Evolutionary conservation across 352 stramenopile species (phyloP).

Genomic region (Globisporangium apiculatum): DNA sequence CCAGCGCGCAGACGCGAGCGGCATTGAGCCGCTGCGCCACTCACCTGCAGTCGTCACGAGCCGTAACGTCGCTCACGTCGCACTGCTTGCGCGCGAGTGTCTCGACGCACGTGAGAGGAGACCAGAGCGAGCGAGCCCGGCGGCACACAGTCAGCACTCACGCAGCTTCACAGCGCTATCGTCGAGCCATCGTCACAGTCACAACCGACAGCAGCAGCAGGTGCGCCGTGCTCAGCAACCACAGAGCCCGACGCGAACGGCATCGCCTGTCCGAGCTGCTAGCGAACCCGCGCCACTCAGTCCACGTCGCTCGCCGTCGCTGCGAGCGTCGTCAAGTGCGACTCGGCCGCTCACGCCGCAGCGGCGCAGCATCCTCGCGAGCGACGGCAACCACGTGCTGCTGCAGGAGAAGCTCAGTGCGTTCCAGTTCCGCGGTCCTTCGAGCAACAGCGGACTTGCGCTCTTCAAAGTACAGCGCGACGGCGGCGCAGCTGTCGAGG

Average conservation of each 20-base stretch:
- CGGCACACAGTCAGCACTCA: not conserved
- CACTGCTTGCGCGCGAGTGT: conserved; percentile 1
- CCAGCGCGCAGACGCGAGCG: conserved; percentile 3
- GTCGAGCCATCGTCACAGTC: not conserved
- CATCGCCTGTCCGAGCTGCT: too few species aligned
- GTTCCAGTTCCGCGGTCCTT: conserved; percentile 11
- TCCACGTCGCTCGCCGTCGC: not conserved
- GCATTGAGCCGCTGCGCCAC: conserved; percentile 7
- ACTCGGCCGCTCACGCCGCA: not conserved
- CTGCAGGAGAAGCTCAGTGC: conserved; percentile 14
- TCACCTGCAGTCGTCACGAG: conserved; percentile 10
- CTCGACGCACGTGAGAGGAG: not conserved
- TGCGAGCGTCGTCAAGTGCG: not conserved
- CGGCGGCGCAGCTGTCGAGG: conserved; percentile 1
- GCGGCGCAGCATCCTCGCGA: conserved; percentile 12
- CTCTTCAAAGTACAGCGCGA: conserved; percentile 11
- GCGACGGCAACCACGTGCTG: conserved; percentile 12
- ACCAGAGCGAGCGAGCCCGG: not conserved
- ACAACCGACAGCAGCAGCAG: not conserved
- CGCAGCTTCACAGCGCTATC: not conserved
- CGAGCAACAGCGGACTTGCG: conserved; percentile 3
- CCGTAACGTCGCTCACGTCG: conserved; percentile 10
- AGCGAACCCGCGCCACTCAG: not conserved
- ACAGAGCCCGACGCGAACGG: not conserved
- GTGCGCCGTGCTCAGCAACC: not conserved